Evolutionary conservation across 192 early-diverging fungal species (phyloP), one percentile per base, ranked within the genome.

Genomic region (Dissophora globulifera): DNA sequence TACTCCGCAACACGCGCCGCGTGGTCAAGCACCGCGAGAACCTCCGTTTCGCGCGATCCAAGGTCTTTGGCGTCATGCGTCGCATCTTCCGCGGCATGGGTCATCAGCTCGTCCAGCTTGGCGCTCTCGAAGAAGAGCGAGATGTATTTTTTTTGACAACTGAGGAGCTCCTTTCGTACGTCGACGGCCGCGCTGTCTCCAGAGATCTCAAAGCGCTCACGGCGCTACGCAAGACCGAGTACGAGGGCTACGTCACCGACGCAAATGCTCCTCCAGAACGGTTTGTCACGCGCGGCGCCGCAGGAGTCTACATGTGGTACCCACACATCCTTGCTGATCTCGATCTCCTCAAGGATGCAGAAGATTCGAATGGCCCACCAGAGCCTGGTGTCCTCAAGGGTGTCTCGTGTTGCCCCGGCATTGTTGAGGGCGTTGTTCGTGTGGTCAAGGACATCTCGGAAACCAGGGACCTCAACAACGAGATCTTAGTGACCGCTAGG

Each of bases 11-110:
- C 57, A 75, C 71, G 1, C 71, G 71, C 20, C 71, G 71, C 4
- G 71, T 75, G 11, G 71, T 75, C 42, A 75, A 75, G 43, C 71
- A 75, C 27, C 71, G 71, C 13, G 71, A 75, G 56, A 75, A 75
- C 57, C 49, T 75, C 11, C 62, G 71, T 25, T 75, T 75, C 17
- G 71, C 71, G 12, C 71, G 71, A n/a, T 66, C 62, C 50, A 75
- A 75, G 50, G 71, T 64, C 56, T 75, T 75, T 46, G 71, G 71
- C 13, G 71, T 75, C 43, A 65, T 75, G 62, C 71, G 71, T 25
- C 71, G 71, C 40, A 75, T 66, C 50, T 75, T 75, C 57, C 62
- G 71, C 2, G 71, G 71, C 25, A 75, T 75, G 71, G 71, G 71
- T 32, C 62, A 63, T 31, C 62, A 65, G 13, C 62, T 75, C 2